Conservation (phyloP, 108 stramenopile genomes). For the Cyclotella kingstonii region DNA sequence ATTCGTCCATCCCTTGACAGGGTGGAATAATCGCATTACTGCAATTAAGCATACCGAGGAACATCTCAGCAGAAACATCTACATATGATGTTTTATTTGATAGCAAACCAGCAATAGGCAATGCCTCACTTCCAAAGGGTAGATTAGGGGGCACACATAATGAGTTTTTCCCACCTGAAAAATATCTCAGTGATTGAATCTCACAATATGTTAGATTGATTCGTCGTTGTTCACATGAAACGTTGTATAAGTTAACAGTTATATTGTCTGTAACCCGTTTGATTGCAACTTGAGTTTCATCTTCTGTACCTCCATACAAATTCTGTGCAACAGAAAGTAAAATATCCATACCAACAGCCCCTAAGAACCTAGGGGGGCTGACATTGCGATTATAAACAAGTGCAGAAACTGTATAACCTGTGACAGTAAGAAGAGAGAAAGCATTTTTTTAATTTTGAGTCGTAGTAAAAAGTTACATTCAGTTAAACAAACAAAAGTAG, state of each 20-base stretch:
- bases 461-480: not conserved
- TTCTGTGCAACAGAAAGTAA: constrained; percentile 17
- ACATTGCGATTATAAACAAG: constrained; percentile 54
- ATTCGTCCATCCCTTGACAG: constrained; percentile 39
- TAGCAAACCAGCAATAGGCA: not conserved
- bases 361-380: constrained; percentile 46
- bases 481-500: not conserved
- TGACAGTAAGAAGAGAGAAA: not conserved
- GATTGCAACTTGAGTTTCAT: constrained; percentile 23
- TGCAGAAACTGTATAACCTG: constrained; percentile 60
- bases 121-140: not conserved
- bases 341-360: constrained; percentile 56
- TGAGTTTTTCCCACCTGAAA: constrained; percentile 18
- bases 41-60: constrained; percentile 18
- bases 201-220: constrained; percentile 36
- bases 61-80: not conserved
- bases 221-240: constrained; percentile 21
- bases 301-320: constrained; percentile 15
- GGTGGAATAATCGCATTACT: constrained; percentile 25
- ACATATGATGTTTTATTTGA: not conserved
- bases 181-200: constrained; percentile 28
- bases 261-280: constrained; percentile 27
- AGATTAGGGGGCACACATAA: constrained; percentile 11
- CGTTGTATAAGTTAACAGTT: constrained; percentile 1
- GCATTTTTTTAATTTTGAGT: not conserved